A percentile compares a stretch with the other conserved stretches of the same genome.
phyloP scores from a whole-genome alignment of 2,329 filamentous ascomycete genomes.

The Aureobasidium melanogenum region DNA sequence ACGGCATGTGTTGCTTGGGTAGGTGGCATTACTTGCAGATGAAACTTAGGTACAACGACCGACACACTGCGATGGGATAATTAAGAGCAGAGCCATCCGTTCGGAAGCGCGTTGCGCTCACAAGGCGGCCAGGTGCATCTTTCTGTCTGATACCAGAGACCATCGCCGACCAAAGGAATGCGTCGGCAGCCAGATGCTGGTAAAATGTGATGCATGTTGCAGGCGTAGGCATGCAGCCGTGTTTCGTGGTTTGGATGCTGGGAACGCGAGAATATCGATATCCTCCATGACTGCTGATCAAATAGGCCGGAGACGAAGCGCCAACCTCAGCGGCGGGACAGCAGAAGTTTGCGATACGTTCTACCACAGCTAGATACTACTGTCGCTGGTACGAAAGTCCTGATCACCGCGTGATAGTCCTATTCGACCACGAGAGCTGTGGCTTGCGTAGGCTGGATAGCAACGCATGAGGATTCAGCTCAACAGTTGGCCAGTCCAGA shows the following conservation, averaged over 20 bases:
- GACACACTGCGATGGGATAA: background rate
- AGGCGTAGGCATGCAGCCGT: background rate
- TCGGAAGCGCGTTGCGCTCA: background rate
- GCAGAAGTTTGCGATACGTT: background rate
- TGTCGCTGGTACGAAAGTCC: background rate
- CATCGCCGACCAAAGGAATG: background rate
- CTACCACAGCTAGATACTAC: background rate
- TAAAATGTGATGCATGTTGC: background rate
- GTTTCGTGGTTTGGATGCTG: background rate
- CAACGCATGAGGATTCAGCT: background rate
- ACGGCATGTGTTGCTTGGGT: background rate
- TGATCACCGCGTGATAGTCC: background rate
- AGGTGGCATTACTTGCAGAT: background rate
- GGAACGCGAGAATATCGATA: background rate
- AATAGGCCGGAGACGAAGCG: background rate
- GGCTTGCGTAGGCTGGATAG: background rate
- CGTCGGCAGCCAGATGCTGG: background rate
- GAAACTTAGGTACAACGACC: background rate
- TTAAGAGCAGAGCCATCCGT: background rate
- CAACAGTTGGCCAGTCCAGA: background rate
- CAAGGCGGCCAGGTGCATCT: background rate
- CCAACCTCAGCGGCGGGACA: background rate
- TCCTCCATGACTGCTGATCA: background rate
- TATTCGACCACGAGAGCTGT: background rate
- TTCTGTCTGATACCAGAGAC: background rate